A percentile compares a stretch with the other conserved stretches of the same genome.
These are phyloP conservation scores for Choiromyces venosus DNA, from an alignment of 495 filamentous ascomycete genomes.

Conservation along the genomic window DNA sequence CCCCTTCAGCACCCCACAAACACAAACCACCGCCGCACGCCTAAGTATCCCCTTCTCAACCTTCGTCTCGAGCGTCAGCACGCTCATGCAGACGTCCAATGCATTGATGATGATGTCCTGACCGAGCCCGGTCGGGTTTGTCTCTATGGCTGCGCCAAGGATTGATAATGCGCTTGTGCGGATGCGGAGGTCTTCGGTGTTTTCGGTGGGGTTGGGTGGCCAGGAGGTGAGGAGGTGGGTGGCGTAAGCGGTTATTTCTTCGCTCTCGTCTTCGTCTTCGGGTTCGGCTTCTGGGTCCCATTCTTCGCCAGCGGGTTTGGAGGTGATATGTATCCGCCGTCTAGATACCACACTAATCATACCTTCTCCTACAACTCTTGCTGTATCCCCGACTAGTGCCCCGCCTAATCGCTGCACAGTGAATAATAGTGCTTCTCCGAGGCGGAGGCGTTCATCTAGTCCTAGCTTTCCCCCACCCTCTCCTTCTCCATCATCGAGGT, in stretches of 20 bases:
- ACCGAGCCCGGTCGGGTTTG: slow-evolving; percentile 59
- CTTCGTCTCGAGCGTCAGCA: slow-evolving; percentile 60
- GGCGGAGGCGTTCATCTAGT: slow-evolving; percentile 63
- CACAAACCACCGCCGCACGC: slow-evolving; percentile 63
- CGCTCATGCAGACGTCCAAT: slow-evolving; percentile 61
- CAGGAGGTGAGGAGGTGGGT: slow-evolving; percentile 66
- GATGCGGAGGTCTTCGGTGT: slow-evolving; percentile 71
- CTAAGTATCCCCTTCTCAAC: slow-evolving; percentile 65
- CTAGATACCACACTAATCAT: slow-evolving; percentile 64
- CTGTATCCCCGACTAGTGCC: slow-evolving; percentile 55
- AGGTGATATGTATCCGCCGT: slow-evolving; percentile 54
- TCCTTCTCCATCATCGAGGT: slow-evolving; percentile 50
- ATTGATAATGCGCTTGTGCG: slow-evolving; percentile 74
- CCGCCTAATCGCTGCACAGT: slow-evolving; percentile 62
- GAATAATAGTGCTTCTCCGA: slow-evolving; percentile 67
- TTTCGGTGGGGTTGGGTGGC: slow-evolving; percentile 44
- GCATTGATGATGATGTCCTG: slow-evolving; percentile 52
- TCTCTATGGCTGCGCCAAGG: slow-evolving; percentile 60
- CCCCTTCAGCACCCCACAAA: slow-evolving; percentile 62
- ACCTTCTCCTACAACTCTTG: slow-evolving; percentile 54
- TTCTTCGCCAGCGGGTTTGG: slow-evolving; percentile 51
- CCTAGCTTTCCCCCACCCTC: not conserved
- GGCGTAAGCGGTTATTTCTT: slow-evolving; percentile 50
- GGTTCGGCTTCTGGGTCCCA: slow-evolving; percentile 50
- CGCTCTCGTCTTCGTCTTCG: slow-evolving; percentile 49